Evolutionary conservation across 768 basidiomycete species (phyloP), one percentile per base, ranked within the genome.

Genomic region (Sarcodon sp.): DNA sequence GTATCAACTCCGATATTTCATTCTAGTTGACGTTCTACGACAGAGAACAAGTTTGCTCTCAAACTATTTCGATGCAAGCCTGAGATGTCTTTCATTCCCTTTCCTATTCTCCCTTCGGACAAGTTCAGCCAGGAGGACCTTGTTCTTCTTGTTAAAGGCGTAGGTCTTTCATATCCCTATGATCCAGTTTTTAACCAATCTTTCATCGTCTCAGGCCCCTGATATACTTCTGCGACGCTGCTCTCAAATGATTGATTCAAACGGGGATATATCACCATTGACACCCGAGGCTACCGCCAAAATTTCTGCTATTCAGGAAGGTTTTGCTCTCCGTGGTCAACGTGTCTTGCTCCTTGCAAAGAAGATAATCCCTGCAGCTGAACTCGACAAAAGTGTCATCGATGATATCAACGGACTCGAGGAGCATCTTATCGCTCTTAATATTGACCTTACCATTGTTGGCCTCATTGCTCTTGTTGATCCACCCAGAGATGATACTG

Each of bases 381-480:
- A 56, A 8, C 36, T 71, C 0, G 58, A 65, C 21, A 64, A 67
- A 47, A 53, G 58, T 3, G 43, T 58, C 3, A 57, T 50, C 11
- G 49, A 53, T 37, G 54, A 66, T 43, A 50, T 56, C 9, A 65
- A 69, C 35, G 66, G 67, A 0, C 64, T 75, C 50, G 68, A 72
- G 38, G 72, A 72, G 44, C 51, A 62, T 15, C 59, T 79, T 48
- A 48, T 67, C n/a, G 58, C 64, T 0, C 56, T 71, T 45, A 67
- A 72, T 55, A 57, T 61, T 7, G 68, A 70, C 38, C 64, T 81
- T 13, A 69, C 69, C 11, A 63, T 80, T 35, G 72, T 79, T 35
- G 77, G 78, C 1, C 67, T 81, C 16, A 66, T 80, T n/a, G 77
- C 75, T 0, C 60, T 83, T 41, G 69, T 77, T 34, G 80, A 83